A percentile compares a stretch with the other conserved stretches of the same genome.
These are phyloP conservation scores for Miscanthus lutarioriparius DNA, from an alignment of 176 grass and related monocot species.

Conservation along the genomic window DNA sequence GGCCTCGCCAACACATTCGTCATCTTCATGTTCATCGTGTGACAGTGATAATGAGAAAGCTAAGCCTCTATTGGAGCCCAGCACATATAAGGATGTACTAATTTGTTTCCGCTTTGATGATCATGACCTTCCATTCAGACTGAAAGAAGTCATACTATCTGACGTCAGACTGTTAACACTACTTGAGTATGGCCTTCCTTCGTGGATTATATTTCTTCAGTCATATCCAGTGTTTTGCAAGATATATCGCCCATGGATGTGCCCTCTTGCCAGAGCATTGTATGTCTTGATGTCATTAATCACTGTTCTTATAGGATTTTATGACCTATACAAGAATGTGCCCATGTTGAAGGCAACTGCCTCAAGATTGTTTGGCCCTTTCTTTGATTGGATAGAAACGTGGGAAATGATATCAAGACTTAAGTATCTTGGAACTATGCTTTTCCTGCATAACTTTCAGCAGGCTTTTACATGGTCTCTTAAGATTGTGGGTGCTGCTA, in stretches of 20 bases:
- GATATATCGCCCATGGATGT: conserved; percentile 98
- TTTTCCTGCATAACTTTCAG: conserved; percentile 94
- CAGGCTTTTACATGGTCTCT: conserved; percentile 83
- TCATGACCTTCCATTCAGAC: conserved; percentile 79
- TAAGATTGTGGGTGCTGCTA: conserved; percentile 65
- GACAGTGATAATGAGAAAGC: conserved; percentile 51
- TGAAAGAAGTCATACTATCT: conserved; percentile 78
- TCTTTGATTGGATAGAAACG: conserved; percentile 98
- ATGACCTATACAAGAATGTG: conserved; percentile 99
- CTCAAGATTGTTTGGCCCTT: conserved; percentile 90
- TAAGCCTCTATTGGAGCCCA: conserved; percentile 47
- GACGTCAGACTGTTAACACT: conserved; percentile 85
- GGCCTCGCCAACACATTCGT: conserved; percentile 62
- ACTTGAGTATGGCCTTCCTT: conserved; percentile 93
- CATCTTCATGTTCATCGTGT: conserved; percentile 47
- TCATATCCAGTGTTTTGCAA: conserved; percentile 98
- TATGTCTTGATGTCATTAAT: conserved; percentile 88
- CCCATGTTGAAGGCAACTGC: conserved; percentile 90
- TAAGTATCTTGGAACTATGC: conserved; percentile 95
- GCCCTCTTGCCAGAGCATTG: conserved; percentile 77
- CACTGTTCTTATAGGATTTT: conserved; percentile 97
- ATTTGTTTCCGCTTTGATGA: conserved; percentile 89
- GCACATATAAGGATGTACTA: conserved; percentile 73
- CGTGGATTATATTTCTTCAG: conserved; percentile 95
- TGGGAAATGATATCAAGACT: conserved; percentile 99